A percentile compares a stretch with the other conserved stretches of the same genome.
phyloP scores from a whole-genome alignment of 768 basidiomycete species.

The Mycena olivaceomarginata region DNA sequence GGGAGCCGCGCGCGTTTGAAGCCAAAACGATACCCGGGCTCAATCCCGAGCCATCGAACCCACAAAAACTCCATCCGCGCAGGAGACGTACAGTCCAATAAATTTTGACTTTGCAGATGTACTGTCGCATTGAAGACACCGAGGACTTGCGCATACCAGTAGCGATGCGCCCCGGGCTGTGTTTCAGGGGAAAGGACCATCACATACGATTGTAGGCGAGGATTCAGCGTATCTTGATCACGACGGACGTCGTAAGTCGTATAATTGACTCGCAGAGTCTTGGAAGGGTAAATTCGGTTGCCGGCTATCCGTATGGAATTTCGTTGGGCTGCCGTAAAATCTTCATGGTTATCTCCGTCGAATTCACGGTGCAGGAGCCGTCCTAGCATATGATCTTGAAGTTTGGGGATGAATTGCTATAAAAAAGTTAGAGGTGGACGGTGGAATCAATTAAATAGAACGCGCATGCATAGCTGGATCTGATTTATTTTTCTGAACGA shows the following conservation, averaged over 20 bases:
- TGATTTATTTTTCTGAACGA: background rate
- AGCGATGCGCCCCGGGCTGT: constrained; percentile 38
- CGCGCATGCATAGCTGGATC: no score
- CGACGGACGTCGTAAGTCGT: constrained; percentile 60
- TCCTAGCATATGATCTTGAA: constrained; percentile 58
- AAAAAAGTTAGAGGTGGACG: background rate
- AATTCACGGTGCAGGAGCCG: constrained; percentile 49
- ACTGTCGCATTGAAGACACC: constrained; percentile 49
- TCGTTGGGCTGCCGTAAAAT: constrained; percentile 45
- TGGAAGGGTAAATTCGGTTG: constrained; percentile 53
- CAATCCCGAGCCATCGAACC: constrained; percentile 49
- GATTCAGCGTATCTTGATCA: constrained; percentile 57
- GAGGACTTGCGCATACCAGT: constrained; percentile 50
- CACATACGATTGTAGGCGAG: constrained; percentile 48
- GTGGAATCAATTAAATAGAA: no score
- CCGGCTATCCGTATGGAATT: constrained; percentile 43
- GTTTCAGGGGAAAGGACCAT: constrained; percentile 44
- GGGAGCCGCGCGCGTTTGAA: constrained; percentile 48
- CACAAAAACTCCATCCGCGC: constrained; percentile 53
- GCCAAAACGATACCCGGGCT: constrained; percentile 41
- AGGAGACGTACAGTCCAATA: background rate
- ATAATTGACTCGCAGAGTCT: constrained; percentile 56
- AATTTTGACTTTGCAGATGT: constrained; percentile 30
- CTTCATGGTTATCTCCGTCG: constrained; percentile 55
- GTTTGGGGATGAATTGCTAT: constrained; percentile 54